Evolutionary conservation across 805 yeast species (phyloP), one percentile per base, ranked within the genome.

Genomic region (Cyberlindnera maritima): DNA sequence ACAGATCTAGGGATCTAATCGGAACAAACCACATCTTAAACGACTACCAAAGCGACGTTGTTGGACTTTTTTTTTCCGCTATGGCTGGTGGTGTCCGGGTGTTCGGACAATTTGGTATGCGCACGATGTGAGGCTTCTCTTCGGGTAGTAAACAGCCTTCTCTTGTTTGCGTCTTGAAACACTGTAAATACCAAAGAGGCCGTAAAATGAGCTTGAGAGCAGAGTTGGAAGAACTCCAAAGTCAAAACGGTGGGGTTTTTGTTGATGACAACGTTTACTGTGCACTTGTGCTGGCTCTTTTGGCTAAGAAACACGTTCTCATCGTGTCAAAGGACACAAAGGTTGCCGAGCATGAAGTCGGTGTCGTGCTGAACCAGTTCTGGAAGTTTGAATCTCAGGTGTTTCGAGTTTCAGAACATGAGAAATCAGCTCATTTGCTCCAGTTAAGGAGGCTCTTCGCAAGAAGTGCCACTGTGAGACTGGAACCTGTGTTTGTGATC

Each of bases 291-390:
- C 42, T 56, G 9, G 54, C 47, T 1, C n/a, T 55, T 1, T 50
- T 66, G 10, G 64, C 65, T 1, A 46, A 52, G 33, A 49, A 59
- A n/a, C 60, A 63, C 43, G 41, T 66, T 9, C 31, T 62, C 4
- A 53, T 67, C 1, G 52, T 62, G 2, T 55, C 66, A 2, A 23
- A 47, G 7, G 53, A 58, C 15, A 46, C 52, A 0, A 9, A 14
- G 2, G 35, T 46, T 3, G 58, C 61, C 1, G 38, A 49, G 2
- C 12, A 42, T 10, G 64, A 61, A 36, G 36, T 64, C 13, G 43
- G 46, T 3, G 43, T 44, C 12, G 32, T 51, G 4, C 25, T 54
- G 17, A 48, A 53, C 28, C 28, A 11, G 9, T 29, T 48, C 19
- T 54, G 58, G 56, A 35, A 35, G 37, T n/a, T 50, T 3, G 41